Evolutionary conservation across 1,139 yeast species (phyloP).

Genomic region (Pichia inconspicua): DNA sequence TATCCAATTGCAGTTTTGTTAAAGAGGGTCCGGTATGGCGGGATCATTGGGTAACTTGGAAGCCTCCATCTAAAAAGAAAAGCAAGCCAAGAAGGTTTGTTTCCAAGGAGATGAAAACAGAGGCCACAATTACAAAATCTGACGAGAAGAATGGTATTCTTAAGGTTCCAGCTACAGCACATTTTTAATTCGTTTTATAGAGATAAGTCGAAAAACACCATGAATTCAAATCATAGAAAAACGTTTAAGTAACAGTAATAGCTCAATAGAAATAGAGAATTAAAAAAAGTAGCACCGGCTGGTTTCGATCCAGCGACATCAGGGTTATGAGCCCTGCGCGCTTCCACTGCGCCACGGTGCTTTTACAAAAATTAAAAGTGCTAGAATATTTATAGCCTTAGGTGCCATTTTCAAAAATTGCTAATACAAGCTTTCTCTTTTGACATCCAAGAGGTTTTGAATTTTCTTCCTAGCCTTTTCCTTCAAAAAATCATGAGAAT

Average conservation of each 20-base stretch:
- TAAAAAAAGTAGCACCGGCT: conserved; percentile 71
- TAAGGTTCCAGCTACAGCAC: conserved; percentile 4
- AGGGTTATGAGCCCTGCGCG: conserved; percentile 67
- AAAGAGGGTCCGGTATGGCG: conserved; percentile 29
- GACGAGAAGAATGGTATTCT: background rate
- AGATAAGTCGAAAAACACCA: no score
- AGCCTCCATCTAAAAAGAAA: conserved; percentile 11
- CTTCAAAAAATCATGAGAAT: no score
- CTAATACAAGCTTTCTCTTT: no score
- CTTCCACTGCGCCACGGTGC: conserved; percentile 28
- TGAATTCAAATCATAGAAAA: no score
- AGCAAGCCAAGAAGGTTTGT: background rate
- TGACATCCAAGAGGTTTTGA: no score
- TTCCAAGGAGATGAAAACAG: background rate
- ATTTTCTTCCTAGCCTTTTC: conserved; percentile 63
- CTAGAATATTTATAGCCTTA: no score
- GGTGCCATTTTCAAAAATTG: no score
- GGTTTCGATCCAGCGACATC: conserved; percentile 99
- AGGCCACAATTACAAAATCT: background rate
- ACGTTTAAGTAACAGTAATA: no score
- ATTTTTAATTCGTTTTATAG: background rate
- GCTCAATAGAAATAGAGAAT: no score
- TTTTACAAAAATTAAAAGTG: background rate
- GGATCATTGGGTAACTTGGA: conserved; percentile 22
- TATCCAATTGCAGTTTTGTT: conserved; percentile 55